These are phyloP conservation scores for Venturia asperata DNA, from an alignment of 2,329 filamentous ascomycete species.

Conservation along the genomic window DNA sequence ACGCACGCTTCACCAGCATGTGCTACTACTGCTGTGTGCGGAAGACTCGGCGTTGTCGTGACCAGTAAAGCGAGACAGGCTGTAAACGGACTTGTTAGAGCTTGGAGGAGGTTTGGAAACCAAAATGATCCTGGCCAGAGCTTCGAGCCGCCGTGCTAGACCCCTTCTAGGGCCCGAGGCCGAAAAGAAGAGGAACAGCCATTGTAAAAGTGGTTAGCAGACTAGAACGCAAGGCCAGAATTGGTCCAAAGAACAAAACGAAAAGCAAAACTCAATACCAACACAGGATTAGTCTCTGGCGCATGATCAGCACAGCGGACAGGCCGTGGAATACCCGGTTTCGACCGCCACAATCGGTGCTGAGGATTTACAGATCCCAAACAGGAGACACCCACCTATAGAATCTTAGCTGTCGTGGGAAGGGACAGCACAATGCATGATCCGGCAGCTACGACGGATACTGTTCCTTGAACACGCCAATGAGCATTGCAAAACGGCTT, in stretches of 20 bases:
- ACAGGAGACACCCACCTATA: slow-evolving; percentile 7
- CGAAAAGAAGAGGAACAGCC: neutral
- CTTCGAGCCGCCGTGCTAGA: slow-evolving; percentile 11
- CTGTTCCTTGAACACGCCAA: neutral
- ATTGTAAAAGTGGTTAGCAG: neutral
- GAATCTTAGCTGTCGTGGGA: neutral
- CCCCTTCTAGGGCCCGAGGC: neutral
- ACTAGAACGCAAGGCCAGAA: neutral
- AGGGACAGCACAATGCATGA: neutral
- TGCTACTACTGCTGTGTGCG: neutral
- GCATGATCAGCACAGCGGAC: neutral
- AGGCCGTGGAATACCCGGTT: neutral
- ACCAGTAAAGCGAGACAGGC: slow-evolving; percentile 8
- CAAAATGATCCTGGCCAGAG: neutral
- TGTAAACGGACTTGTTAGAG: slow-evolving; percentile 1
- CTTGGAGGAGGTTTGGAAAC: slow-evolving; percentile 9
- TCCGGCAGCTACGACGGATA: neutral
- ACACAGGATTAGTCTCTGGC: neutral
- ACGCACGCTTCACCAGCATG: slow-evolving; percentile 4
- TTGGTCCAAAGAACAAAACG: neutral
- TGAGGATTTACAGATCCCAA: neutral
- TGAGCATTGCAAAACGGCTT: neutral
- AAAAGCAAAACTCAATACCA: neutral
- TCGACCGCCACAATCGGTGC: slow-evolving; percentile 12
- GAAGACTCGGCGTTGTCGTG: neutral